Evolutionary conservation across 176 grass and related monocot species (phyloP), one percentile per base, ranked within the genome.

Genomic region (Musa itinerans): DNA sequence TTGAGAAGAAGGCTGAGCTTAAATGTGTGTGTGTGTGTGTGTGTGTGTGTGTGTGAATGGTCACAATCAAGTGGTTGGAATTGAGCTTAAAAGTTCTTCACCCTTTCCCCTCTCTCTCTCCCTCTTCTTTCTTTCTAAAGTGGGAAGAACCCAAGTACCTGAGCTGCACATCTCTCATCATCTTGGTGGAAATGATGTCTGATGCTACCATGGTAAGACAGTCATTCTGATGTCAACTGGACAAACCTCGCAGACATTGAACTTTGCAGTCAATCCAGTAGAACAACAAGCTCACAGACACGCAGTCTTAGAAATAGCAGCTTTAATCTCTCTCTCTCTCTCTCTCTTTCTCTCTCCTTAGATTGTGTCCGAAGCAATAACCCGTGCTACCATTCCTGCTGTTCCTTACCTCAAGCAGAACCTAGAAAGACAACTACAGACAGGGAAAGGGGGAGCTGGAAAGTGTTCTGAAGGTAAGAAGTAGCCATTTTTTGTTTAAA

Each of bases 11-110:
- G 51, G 48, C 7, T 20, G 14, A 57, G 23, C 52, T 27, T 23
- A 52, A 65, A 52, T 43, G 34, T 43, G 34, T 43, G 34, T 50
- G 58, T 23, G 75, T 62, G 17, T 13, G 58, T 11, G 75, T 27
- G 72, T 23, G 24, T 25, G 25, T 25, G 25, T 27, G 26, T 27
- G 26, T 27, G 71, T 55, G 72, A 74, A 50, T 26, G 72, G 59
- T 64, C 49, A 16, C 56, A 53, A 20, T 77, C 59, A 65, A 66
- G 21, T 66, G 75, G 12, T 57, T 53, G 48, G 59, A 54, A 65
- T 65, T 53, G 61, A 52, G 61, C 15, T 26, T 12, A 58, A 7
- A 54, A 43, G 34, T 43, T 43, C 34, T 43, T 43, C 34, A 43
- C 34, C 34, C 4, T 43, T 43, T 43, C 34, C 34, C 6, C 34